Evolutionary conservation across 441 rosid genomes (phyloP).

Genomic region (Pelargonium australe): DNA sequence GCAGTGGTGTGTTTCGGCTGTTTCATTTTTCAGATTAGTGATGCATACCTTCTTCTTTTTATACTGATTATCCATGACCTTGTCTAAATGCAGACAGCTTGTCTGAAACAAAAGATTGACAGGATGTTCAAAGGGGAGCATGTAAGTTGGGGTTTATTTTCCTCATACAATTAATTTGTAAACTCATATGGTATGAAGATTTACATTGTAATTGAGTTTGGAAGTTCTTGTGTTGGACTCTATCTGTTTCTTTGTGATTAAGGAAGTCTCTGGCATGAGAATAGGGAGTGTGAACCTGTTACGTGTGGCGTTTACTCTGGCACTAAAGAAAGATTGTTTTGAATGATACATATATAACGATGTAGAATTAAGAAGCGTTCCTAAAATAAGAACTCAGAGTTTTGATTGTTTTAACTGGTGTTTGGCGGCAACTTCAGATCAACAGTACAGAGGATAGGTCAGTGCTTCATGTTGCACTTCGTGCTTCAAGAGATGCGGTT

Average conservation of each 20-base stretch:
- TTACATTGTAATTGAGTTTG: not conserved
- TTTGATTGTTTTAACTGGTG: conserved; percentile 13
- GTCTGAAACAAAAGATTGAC: conserved; percentile 60
- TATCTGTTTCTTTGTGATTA: not conserved
- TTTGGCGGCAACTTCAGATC: conserved; percentile 44
- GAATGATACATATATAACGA: not conserved
- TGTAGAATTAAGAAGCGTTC: not conserved
- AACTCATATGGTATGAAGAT: not conserved
- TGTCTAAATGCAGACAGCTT: conserved; percentile 46
- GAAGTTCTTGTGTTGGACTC: conserved; percentile 5
- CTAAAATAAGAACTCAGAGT: not conserved
- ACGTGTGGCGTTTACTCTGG: not conserved
- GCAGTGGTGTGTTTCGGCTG: conserved; percentile 53
- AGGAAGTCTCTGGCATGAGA: conserved; percentile 1
- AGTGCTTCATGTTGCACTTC: conserved; percentile 91
- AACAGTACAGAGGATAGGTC: conserved; percentile 88
- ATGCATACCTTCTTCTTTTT: not conserved
- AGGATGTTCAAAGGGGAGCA: conserved; percentile 71
- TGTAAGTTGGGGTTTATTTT: conserved; percentile 37
- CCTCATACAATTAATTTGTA: not conserved
- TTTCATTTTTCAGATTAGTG: conserved; percentile 10
- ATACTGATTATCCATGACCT: conserved; percentile 2
- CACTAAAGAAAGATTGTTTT: not conserved
- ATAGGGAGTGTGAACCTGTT: not conserved
- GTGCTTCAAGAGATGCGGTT: conserved; percentile 75